Conservation (phyloP, 176 grass and related monocot species). For the Raddia distichophylla region DNA sequence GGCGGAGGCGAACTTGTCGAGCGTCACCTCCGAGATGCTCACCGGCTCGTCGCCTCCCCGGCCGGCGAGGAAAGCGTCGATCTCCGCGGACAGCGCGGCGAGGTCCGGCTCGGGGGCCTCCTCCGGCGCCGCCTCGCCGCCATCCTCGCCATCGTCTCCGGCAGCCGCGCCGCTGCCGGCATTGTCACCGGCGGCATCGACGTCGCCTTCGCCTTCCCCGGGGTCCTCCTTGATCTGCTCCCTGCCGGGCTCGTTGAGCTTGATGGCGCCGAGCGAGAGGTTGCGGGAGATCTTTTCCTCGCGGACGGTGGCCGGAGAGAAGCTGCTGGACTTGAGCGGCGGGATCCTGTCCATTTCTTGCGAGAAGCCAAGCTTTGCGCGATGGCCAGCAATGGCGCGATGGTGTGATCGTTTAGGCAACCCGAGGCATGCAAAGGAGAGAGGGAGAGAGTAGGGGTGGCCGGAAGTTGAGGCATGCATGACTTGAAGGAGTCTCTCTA, state of each 20-base stretch:
- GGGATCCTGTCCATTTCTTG: conserved; percentile 67
- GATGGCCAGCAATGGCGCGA: conserved; percentile 41
- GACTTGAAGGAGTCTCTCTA: conserved; percentile 47
- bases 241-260: conserved; percentile 37
- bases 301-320: conserved; percentile 57
- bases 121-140: background rate
- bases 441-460: conserved; percentile 31
- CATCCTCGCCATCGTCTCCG: background rate
- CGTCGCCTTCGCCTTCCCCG: background rate
- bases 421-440: conserved; percentile 31
- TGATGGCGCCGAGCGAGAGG: conserved; percentile 83
- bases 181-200: background rate
- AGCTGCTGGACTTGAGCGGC: conserved; percentile 87
- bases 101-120: conserved; percentile 49
- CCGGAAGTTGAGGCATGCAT: conserved; percentile 50
- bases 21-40: conserved; percentile 60
- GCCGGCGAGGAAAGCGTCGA: conserved; percentile 63
- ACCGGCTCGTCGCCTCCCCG: conserved; percentile 17
- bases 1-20: conserved; percentile 58
- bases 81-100: conserved; percentile 55
- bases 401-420: background rate
- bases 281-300: conserved; percentile 88
- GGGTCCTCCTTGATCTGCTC: conserved; percentile 40
- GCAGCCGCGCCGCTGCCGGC: background rate
- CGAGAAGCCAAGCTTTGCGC: conserved; percentile 30